A percentile compares a stretch with the other conserved stretches of the same genome.
phyloP scores from a whole-genome alignment of 2,329 filamentous ascomycete genomes.

The Atkinsonella texensis region DNA sequence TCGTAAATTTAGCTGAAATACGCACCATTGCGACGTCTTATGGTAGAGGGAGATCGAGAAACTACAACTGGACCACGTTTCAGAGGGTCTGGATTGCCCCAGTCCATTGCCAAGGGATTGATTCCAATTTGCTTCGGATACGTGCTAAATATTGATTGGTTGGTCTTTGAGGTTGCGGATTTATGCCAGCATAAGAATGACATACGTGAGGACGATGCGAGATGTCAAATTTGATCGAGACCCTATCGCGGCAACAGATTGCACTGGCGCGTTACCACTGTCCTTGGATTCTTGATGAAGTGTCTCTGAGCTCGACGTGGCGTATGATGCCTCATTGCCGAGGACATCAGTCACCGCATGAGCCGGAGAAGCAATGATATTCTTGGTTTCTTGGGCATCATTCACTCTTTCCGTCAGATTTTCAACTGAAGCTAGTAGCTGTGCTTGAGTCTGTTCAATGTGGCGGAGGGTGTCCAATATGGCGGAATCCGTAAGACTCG shows the following conservation, averaged over 20 bases:
- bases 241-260: slow-evolving; percentile 11
- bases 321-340: neutral
- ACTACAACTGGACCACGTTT: slow-evolving; percentile 82
- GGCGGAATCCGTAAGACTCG: slow-evolving; percentile 7
- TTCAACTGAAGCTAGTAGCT: slow-evolving; percentile 28
- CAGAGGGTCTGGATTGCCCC: slow-evolving; percentile 67
- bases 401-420: slow-evolving; percentile 22
- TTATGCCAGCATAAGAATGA: slow-evolving; percentile 6
- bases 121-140: slow-evolving; percentile 93
- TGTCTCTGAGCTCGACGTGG: neutral
- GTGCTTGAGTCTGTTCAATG: slow-evolving; percentile 29
- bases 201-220: slow-evolving; percentile 43
- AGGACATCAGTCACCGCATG: neutral
- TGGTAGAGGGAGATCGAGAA: slow-evolving; percentile 61
- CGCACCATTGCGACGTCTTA: slow-evolving; percentile 69
- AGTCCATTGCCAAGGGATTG: slow-evolving; percentile 77
- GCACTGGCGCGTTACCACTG: neutral
- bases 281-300: neutral
- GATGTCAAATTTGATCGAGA: slow-evolving; percentile 37
- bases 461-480: slow-evolving; percentile 23
- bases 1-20: slow-evolving; percentile 6
- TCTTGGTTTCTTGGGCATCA: slow-evolving; percentile 5
- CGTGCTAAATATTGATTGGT: slow-evolving; percentile 36
- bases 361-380: slow-evolving; percentile 4
- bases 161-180: neutral